Percentiles rank a stretch among this genome's conserved stretches.
These are phyloP conservation scores for Phytophthora pluvialis DNA, from an alignment of 352 stramenopile genomes.

Conservation along the genomic window DNA sequence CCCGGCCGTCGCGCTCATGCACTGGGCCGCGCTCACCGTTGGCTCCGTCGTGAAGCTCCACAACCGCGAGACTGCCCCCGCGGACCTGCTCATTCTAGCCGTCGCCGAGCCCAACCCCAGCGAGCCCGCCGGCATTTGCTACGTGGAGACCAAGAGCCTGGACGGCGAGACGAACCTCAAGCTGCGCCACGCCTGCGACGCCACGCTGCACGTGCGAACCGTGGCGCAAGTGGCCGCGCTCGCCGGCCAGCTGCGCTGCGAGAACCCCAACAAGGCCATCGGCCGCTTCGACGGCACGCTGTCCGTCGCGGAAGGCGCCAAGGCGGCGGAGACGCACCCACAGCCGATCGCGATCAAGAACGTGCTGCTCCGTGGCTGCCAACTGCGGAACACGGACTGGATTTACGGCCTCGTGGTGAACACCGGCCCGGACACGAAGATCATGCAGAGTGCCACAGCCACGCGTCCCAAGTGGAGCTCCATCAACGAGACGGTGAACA, in stretches of 20 bases:
- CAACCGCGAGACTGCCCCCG: constrained; percentile 82
- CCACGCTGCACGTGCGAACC: constrained; percentile 54
- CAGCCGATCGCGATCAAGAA: constrained; percentile 85
- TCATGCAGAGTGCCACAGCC: constrained; percentile 79
- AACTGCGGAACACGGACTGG: constrained; percentile 90
- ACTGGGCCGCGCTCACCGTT: constrained; percentile 82
- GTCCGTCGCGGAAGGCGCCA: constrained; percentile 38
- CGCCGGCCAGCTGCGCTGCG: constrained; percentile 60
- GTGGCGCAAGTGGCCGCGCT: constrained; percentile 47
- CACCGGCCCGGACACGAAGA: constrained; percentile 85
- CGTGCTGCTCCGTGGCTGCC: constrained; percentile 86
- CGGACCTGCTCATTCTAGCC: constrained; percentile 85
- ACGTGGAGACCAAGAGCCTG: constrained; percentile 89
- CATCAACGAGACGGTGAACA: constrained; percentile 83
- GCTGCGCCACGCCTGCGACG: constrained; percentile 71
- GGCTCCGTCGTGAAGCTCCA: constrained; percentile 84
- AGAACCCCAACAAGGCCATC: constrained; percentile 85
- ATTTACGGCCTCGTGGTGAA: constrained; percentile 91
- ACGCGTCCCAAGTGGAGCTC: constrained; percentile 79
- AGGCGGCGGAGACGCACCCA: constrained; percentile 38
- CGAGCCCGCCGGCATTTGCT: constrained; percentile 78
- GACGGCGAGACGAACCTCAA: constrained; percentile 94
- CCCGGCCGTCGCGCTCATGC: constrained; percentile 53
- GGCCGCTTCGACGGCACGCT: constrained; percentile 78
- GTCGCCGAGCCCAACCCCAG: constrained; percentile 71